Conservation (phyloP, 2,329 filamentous ascomycete species). For the Lasiodiplodia sp. region DNA sequence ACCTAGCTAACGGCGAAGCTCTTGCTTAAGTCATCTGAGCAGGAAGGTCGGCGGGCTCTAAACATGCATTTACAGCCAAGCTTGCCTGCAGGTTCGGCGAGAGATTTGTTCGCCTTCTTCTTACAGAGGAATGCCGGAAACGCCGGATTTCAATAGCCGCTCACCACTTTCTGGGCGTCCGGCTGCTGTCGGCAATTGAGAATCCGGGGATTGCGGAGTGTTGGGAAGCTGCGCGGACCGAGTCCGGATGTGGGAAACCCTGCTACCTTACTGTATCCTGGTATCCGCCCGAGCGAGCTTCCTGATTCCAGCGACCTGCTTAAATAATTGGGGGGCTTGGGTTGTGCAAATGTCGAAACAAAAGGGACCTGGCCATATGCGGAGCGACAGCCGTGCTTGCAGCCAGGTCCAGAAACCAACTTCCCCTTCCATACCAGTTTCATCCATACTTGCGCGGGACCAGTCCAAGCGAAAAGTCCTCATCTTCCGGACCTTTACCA, state of each 20-base stretch:
- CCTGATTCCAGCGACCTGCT: not conserved
- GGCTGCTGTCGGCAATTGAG: not conserved
- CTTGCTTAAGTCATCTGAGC: not conserved
- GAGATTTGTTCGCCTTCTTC: not conserved
- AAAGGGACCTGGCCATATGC: not conserved
- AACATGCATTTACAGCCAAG: not conserved
- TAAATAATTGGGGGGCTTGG: not conserved
- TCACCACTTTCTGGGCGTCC: not conserved
- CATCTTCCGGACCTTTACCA: not conserved
- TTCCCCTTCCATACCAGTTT: not conserved
- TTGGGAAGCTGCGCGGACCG: not conserved
- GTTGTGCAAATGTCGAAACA: not conserved
- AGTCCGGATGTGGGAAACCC: not conserved
- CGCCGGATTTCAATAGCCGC: not conserved
- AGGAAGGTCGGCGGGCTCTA: not conserved
- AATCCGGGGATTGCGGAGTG: not conserved
- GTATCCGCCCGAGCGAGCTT: not conserved
- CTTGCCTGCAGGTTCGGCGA: not conserved
- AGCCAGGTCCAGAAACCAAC: not conserved
- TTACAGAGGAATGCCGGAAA: not conserved
- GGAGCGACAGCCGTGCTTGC: conserved; percentile 8
- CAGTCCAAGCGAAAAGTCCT: not conserved
- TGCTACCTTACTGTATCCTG: not conserved
- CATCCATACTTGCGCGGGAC: not conserved
- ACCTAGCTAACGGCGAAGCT: too few species aligned